phyloP scores from a whole-genome alignment of 768 basidiomycete species.

The Suillus tomentosus region DNA sequence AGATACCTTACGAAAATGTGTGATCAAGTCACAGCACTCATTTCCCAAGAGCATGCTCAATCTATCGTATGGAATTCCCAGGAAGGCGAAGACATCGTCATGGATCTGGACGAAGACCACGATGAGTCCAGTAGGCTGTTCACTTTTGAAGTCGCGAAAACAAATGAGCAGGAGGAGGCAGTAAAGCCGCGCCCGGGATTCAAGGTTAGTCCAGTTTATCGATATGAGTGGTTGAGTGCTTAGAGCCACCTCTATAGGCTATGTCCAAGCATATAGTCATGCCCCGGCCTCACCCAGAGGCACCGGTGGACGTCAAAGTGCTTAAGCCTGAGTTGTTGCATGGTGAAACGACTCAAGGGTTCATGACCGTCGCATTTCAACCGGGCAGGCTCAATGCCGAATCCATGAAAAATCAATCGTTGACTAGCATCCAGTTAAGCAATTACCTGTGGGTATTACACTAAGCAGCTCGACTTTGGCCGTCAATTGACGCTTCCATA shows the following conservation, averaged over 20 bases:
- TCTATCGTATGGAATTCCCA: slow-evolving; percentile 48
- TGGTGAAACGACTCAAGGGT: slow-evolving; percentile 44
- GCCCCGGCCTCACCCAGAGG: slow-evolving; percentile 13
- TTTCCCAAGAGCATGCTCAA: slow-evolving; percentile 50
- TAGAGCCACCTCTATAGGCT: slow-evolving; percentile 13
- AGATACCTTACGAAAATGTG: slow-evolving; percentile 63
- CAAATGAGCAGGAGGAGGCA: slow-evolving; percentile 56
- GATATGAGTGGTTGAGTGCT: background rate
- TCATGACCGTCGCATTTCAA: slow-evolving; percentile 35
- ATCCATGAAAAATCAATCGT: background rate
- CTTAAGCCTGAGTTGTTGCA: slow-evolving; percentile 34
- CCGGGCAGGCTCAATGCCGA: slow-evolving; percentile 17
- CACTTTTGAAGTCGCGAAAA: slow-evolving; percentile 56
- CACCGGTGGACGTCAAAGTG: slow-evolving; percentile 9
- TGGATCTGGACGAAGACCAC: slow-evolving; percentile 35
- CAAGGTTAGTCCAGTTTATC: slow-evolving; percentile 32
- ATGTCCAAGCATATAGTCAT: slow-evolving; percentile 18
- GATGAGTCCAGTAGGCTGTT: slow-evolving; percentile 50
- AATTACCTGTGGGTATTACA: slow-evolving; percentile 22
- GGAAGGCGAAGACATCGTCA: slow-evolving; percentile 23
- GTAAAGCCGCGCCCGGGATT: slow-evolving; percentile 48
- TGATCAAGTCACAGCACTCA: slow-evolving; percentile 54
- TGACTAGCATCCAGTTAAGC: slow-evolving; percentile 18
- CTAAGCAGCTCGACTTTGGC: background rate
- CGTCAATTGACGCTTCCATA: slow-evolving; percentile 9